Evolutionary conservation across 257 asterid species (phyloP).

Genomic region (Catharanthus roseus): DNA sequence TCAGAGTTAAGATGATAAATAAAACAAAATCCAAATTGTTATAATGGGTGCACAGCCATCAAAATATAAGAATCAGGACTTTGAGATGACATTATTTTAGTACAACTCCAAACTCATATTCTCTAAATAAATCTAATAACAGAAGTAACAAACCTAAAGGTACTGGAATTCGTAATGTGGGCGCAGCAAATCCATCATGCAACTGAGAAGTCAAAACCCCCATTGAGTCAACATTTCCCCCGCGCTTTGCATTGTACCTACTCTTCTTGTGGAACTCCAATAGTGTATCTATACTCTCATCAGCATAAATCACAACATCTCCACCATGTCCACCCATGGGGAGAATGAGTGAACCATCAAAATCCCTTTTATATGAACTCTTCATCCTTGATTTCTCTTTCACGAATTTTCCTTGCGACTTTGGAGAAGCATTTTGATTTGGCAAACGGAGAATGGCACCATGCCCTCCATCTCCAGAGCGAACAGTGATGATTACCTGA

Average conservation of each 20-base stretch:
- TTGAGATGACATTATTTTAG: neutral
- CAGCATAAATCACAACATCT: conserved; percentile 73
- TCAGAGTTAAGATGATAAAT: conserved; percentile 1
- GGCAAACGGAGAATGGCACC: conserved; percentile 72
- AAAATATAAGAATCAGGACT: neutral
- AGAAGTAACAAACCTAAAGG: conserved; percentile 57
- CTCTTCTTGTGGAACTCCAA: conserved; percentile 69
- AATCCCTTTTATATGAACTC: conserved; percentile 66
- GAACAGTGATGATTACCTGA: conserved; percentile 72
- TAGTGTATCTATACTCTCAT: conserved; percentile 70
- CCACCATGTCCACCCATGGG: conserved; percentile 95
- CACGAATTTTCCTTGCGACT: conserved; percentile 42
- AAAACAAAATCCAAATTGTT: neutral
- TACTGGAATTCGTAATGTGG: conserved; percentile 72
- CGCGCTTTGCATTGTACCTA: conserved; percentile 74
- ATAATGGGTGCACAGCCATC: neutral
- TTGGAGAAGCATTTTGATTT: conserved; percentile 41
- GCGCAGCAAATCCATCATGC: conserved; percentile 65
- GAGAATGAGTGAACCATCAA: conserved; percentile 83
- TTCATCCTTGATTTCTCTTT: conserved; percentile 55
- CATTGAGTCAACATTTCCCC: conserved; percentile 94
- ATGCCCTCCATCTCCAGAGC: conserved; percentile 96
- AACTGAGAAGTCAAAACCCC: conserved; percentile 72
- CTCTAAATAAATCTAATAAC: neutral
- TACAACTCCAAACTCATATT: neutral